A percentile compares a stretch with the other conserved stretches of the same genome.
phyloP scores from a whole-genome alignment of 345 rosid species.

The Garcia nutans region DNA sequence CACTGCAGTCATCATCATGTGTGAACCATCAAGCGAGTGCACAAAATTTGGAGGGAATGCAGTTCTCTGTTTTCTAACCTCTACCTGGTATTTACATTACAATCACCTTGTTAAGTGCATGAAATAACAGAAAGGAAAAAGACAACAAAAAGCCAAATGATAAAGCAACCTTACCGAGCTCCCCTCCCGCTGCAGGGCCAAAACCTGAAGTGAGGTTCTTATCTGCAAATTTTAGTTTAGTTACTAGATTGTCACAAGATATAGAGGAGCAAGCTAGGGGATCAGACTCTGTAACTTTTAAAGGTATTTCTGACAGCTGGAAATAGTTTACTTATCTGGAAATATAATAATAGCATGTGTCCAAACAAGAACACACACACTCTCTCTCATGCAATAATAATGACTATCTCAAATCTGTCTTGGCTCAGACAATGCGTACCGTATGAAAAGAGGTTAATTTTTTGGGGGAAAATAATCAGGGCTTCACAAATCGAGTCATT shows the following conservation, averaged over 20 bases:
- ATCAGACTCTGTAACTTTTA: not conserved
- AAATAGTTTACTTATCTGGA: not conserved
- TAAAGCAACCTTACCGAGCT: conserved; percentile 51
- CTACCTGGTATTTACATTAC: conserved; percentile 47
- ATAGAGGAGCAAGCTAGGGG: not conserved
- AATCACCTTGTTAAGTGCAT: not conserved
- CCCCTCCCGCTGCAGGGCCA: conserved; percentile 87
- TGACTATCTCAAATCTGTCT: not conserved
- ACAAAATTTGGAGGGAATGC: conserved; percentile 98
- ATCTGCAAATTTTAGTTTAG: conserved; percentile 56
- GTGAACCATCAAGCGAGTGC: conserved; percentile 94
- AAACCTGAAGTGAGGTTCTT: conserved; percentile 85
- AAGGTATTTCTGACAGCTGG: not conserved
- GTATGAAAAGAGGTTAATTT: too few relatives aligned
- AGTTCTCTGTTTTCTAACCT: conserved; percentile 82
- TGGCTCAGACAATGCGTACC: not conserved
- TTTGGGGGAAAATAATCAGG: not conserved
- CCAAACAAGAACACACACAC: not conserved
- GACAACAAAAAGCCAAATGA: not conserved
- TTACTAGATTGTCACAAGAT: conserved; percentile 11
- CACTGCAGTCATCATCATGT: conserved; percentile 99
- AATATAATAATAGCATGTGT: too few relatives aligned
- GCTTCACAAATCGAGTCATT: not conserved
- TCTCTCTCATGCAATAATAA: not conserved
- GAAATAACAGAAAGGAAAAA: conserved; percentile 5